A percentile compares a stretch with the other conserved stretches of the same genome.
phyloP scores from a whole-genome alignment of 805 yeast species.

The Saturnispora kantuleensis region DNA sequence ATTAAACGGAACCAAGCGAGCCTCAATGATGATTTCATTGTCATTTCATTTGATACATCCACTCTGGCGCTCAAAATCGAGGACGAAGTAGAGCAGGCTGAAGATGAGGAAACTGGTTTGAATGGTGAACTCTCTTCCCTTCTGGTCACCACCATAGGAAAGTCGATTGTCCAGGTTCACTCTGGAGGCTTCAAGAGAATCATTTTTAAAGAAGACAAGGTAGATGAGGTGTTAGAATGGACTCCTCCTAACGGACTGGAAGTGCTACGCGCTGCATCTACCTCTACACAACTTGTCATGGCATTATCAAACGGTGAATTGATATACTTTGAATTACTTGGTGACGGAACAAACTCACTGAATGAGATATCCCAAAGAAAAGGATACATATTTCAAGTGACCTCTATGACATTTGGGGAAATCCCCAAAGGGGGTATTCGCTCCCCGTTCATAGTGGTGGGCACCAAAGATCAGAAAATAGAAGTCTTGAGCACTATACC shows the following conservation, averaged over 20 bases:
- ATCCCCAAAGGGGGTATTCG: slow-evolving; percentile 37
- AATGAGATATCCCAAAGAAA: slow-evolving; percentile 59
- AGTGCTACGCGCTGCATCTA: slow-evolving; percentile 50
- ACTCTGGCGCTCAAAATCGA: slow-evolving; percentile 72
- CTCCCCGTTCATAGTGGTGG: slow-evolving; percentile 57
- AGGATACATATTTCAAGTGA: slow-evolving; percentile 43
- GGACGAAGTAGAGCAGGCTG: slow-evolving; percentile 68
- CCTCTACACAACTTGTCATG: slow-evolving; percentile 57
- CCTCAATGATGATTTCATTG: slow-evolving; percentile 49
- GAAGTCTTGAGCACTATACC: slow-evolving; percentile 56
- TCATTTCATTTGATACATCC: slow-evolving; percentile 53
- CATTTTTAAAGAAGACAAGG: slow-evolving; percentile 22
- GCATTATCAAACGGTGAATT: slow-evolving; percentile 66
- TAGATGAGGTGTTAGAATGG: slow-evolving; percentile 50
- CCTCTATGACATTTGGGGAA: slow-evolving; percentile 40
- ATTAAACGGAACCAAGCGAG: slow-evolving; percentile 39
- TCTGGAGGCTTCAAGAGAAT: slow-evolving; percentile 59
- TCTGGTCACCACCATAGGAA: slow-evolving; percentile 60
- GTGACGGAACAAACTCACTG: slow-evolving; percentile 45
- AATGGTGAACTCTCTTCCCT: slow-evolving; percentile 49
- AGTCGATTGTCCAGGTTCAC: slow-evolving; percentile 64
- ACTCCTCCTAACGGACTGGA: slow-evolving; percentile 68
- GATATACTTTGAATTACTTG: slow-evolving; percentile 71
- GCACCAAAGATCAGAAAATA: slow-evolving; percentile 60
- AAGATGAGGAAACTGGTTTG: slow-evolving; percentile 40